Percentiles rank a stretch among this genome's conserved stretches.
These are phyloP conservation scores for Thelonectria rubi DNA, from an alignment of 2,329 filamentous ascomycete genomes.

Conservation along the genomic window DNA sequence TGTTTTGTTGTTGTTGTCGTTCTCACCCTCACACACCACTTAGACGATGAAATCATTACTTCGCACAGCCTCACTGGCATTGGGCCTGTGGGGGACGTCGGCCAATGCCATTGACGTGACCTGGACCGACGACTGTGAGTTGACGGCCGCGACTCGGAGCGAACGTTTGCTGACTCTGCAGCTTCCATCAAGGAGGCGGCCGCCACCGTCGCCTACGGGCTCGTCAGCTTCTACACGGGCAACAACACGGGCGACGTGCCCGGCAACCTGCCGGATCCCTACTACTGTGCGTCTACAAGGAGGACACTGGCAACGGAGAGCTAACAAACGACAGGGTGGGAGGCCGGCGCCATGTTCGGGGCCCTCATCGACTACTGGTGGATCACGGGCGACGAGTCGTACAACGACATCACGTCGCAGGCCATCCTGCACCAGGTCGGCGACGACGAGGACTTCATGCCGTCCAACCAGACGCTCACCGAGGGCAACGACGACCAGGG, in stretches of 20 bases:
- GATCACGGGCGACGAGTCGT: conserved; percentile 71
- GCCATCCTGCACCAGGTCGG: conserved; percentile 70
- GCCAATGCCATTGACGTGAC: conserved; percentile 31
- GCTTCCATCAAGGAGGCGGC: conserved; percentile 61
- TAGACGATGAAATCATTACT: conserved; percentile 34
- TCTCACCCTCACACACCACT: conserved; percentile 8
- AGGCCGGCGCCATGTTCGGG: conserved; percentile 76
- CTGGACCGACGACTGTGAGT: conserved; percentile 37
- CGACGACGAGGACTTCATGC: conserved; percentile 70
- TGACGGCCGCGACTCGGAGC: background rate
- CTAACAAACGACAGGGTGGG: conserved; percentile 65
- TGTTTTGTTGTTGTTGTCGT: background rate
- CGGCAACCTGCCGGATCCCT: conserved; percentile 67
- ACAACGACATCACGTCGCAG: conserved; percentile 67
- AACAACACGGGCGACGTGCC: conserved; percentile 67
- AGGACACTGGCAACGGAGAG: conserved; percentile 11
- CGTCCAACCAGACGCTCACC: conserved; percentile 68
- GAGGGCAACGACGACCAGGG: conserved; percentile 80
- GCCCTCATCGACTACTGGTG: conserved; percentile 78
- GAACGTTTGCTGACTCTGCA: conserved; percentile 35
- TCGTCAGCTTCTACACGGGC: conserved; percentile 62
- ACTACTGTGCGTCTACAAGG: conserved; percentile 65
- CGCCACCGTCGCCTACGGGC: conserved; percentile 56
- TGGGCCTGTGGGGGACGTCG: conserved; percentile 29
- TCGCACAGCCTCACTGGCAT: conserved; percentile 20